Evolutionary conservation across 1,139 yeast species (phyloP).

Genomic region (Yarrowia galli): DNA sequence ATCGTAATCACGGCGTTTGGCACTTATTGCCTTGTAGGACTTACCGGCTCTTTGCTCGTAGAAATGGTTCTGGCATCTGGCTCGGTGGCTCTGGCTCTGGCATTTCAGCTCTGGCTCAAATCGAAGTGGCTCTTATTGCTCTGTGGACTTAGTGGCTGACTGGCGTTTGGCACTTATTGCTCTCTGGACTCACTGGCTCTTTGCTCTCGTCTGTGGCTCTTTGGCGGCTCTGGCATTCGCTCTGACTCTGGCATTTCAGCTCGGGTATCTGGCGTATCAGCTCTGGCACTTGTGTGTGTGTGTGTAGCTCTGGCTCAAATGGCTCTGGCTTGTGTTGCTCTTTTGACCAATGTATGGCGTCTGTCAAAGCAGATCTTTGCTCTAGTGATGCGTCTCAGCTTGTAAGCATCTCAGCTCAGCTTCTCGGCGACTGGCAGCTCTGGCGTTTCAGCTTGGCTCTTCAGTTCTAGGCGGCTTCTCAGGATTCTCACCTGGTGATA

Average conservation of each 20-base stretch:
- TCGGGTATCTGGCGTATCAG: no score
- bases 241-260: neutral
- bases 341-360: conserved; percentile 22
- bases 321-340: conserved; percentile 5
- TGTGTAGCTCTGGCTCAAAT: neutral
- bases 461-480: conserved; percentile 35
- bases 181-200: neutral
- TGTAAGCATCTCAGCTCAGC: neutral
- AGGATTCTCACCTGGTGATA: no score
- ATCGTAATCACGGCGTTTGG: neutral
- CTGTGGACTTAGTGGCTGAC: neutral
- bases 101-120: conserved; percentile 7
- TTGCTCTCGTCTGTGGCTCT: neutral
- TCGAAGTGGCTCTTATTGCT: conserved; percentile 1
- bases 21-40: conserved; percentile 11
- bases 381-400: conserved; percentile 29
- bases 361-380: conserved; percentile 32
- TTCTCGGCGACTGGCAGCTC: conserved; percentile 19
- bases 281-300: no score
- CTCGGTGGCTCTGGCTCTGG: conserved; percentile 17
- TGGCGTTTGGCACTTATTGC: conserved; percentile 2
- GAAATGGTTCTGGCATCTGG: neutral
- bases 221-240: neutral
- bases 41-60: conserved; percentile 11
- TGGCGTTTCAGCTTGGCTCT: conserved; percentile 24